Conservation (phyloP, 129 eudicot genomes). For the Tagetes erecta region DNA sequence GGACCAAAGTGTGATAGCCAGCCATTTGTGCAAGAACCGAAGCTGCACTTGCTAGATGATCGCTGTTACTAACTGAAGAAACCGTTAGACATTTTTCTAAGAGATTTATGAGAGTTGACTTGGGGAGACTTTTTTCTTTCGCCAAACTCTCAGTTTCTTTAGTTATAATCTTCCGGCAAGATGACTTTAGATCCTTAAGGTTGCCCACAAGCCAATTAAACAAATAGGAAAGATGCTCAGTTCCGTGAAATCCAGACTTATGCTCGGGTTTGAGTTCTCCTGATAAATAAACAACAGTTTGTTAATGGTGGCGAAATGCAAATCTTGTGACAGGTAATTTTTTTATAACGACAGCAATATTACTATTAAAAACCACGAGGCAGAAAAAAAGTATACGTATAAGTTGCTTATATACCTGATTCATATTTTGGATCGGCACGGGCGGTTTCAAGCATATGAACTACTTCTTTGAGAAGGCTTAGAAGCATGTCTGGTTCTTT, state of each 20-base stretch:
- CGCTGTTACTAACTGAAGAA: constrained; percentile 44
- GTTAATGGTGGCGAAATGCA: neutral
- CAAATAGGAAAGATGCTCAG: constrained; percentile 45
- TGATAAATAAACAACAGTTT: constrained; percentile 12
- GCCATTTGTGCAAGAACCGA: constrained; percentile 47
- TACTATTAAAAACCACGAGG: neutral
- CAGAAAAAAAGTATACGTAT: neutral
- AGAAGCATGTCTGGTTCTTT: constrained; percentile 78
- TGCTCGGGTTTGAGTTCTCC: constrained; percentile 37
- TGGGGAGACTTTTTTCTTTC: constrained; percentile 39
- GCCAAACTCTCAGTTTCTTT: constrained; percentile 29
- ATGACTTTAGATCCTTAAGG: constrained; percentile 47
- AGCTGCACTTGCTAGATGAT: constrained; percentile 51
- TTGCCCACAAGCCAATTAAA: constrained; percentile 57
- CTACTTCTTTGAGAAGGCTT: constrained; percentile 59
- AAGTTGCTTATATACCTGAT: constrained; percentile 34
- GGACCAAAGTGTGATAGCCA: constrained; percentile 40
- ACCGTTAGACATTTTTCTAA: constrained; percentile 53
- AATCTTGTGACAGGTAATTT: neutral
- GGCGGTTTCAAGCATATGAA: constrained; percentile 61
- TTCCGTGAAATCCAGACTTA: constrained; percentile 27
- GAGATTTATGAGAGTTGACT: constrained; percentile 42
- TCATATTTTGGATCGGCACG: constrained; percentile 33
- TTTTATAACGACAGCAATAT: no score
- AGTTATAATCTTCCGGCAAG: constrained; percentile 21